Base-by-base conservation (phyloP, 257 asterid genomes). In the Solanum bulbocastanum region DNA sequence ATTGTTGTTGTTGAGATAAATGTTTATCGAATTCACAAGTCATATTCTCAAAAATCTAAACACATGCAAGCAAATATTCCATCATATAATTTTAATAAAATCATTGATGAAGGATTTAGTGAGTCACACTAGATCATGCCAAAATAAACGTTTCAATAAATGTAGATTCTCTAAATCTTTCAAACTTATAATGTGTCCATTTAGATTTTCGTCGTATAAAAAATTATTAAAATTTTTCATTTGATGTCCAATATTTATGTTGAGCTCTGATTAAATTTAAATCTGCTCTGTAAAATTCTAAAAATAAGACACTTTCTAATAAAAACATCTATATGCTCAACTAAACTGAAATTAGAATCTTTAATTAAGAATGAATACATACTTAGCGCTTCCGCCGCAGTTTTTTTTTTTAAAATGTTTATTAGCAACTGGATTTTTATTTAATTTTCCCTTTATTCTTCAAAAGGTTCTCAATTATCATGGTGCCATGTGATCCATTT, bases 401-500 rank as follows among this genome's bases (percentile, higher is more conserved):
- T 1, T 23, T 75, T 37, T 36, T 46, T 3, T 8, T 10, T 10
- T 35, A 0, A 35, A 35, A 35, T 35, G 36, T 35, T 79, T 42
- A 79, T 15, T 44, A 46, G 15, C 85, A 44, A 27, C 9, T 44
- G 42, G 74, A 83, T 83, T 89, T 89, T 84, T 8, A 74, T 36
- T 30, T 2, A 9, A 27, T 81, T 46, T 81, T 30, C 42, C 10
- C 14, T 44, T 44, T 81, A 30, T 10, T 81, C 42, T 81, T 16
- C 6, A 46, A 74, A 49, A 81, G 42, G 7, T 49, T 81, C 85
- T 81, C 85, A 81, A 66, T 91, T 87, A 87, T 32, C 89, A 89
- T 89, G 86, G 36, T 49, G 56, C 91, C 94, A 92, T 90, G 93
- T 93, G 92, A 91, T 87, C 20, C 15, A 78, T 83, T 88, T 88